These are phyloP conservation scores for Aspergillus sclerotiicarbonarius DNA, from an alignment of 495 filamentous ascomycete genomes.

Conservation along the genomic window DNA sequence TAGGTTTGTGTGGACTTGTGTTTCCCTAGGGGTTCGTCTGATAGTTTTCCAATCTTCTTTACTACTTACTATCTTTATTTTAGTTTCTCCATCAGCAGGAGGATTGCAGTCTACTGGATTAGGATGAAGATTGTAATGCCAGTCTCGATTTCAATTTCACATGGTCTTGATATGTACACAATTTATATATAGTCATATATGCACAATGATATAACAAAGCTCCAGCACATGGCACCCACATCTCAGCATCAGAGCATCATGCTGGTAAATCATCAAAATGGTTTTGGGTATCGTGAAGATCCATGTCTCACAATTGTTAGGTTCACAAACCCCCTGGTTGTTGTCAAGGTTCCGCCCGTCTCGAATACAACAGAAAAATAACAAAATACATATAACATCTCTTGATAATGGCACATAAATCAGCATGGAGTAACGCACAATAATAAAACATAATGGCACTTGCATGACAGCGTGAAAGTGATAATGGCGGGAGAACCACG, in stretches of 20 bases:
- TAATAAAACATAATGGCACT: slow-evolving; percentile 8
- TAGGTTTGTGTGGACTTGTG: too few species aligned
- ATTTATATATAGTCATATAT: slow-evolving; percentile 9
- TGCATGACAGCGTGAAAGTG: slow-evolving; percentile 4
- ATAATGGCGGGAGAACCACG: not conserved
- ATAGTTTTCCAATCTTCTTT: too few species aligned
- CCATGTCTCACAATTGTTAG: slow-evolving; percentile 3
- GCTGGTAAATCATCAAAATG: not conserved
- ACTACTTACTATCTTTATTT: too few species aligned
- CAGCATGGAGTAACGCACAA: not conserved
- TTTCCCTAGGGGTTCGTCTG: too few species aligned
- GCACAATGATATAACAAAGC: slow-evolving; percentile 8
- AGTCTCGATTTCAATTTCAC: not conserved
- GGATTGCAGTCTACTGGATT: not conserved
- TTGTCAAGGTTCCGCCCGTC: not conserved
- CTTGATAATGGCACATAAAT: slow-evolving; percentile 6
- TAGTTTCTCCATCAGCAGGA: too few species aligned
- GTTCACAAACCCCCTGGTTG: not conserved
- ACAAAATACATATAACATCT: slow-evolving; percentile 8
- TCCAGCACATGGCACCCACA: not conserved
- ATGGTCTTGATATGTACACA: slow-evolving; percentile 7
- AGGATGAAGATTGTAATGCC: not conserved
- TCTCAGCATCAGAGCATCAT: not conserved
- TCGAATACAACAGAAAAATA: not conserved
- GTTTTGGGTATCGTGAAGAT: slow-evolving; percentile 4